These are phyloP conservation scores for Macrotyloma uniflorum DNA, from an alignment of 306 rosid genomes.

Conservation along the genomic window DNA sequence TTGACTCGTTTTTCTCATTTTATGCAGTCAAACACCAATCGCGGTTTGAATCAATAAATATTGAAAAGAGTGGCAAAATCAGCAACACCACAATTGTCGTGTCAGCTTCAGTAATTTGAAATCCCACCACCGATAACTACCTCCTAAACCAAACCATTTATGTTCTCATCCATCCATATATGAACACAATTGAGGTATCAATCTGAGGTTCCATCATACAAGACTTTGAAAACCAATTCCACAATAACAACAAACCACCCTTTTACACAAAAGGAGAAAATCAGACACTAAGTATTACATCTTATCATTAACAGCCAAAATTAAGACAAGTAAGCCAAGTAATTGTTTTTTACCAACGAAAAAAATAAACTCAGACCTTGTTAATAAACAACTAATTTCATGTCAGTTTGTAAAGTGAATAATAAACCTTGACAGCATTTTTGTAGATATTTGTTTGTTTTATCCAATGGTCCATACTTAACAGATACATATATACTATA, in stretches of 20 bases:
- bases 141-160: background rate
- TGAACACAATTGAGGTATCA: background rate
- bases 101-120: background rate
- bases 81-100: background rate
- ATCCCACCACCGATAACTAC: background rate
- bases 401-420: background rate
- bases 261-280: background rate
- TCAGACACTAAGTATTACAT: background rate
- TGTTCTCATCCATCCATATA: background rate
- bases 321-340: background rate
- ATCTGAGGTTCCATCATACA: background rate
- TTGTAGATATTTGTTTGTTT: background rate
- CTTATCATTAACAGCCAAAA: background rate
- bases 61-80: background rate
- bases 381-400: too few relatives aligned
- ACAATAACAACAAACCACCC: background rate
- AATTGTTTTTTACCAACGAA: too few relatives aligned
- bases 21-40: slow-evolving; percentile 2
- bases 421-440: background rate
- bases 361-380: too few relatives aligned
- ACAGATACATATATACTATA: background rate
- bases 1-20: background rate
- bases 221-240: background rate
- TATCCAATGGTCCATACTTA: background rate
- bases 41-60: background rate